A percentile compares a stretch with the other conserved stretches of the same genome.
Evolutionary conservation across 306 rosid genomes (phyloP).

Genomic region (Corylus americana): DNA sequence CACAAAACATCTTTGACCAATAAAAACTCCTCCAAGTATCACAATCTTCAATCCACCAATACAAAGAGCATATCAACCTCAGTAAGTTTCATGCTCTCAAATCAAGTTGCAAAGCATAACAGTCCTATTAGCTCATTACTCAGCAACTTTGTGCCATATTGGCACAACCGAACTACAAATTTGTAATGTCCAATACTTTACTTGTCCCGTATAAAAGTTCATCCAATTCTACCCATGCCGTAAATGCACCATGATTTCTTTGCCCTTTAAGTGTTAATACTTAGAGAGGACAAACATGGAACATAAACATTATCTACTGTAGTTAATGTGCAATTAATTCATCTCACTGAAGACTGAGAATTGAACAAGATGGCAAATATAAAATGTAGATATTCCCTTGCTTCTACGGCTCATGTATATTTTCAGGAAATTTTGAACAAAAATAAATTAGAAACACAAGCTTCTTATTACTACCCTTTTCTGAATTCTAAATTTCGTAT

Average conservation of each 20-base stretch:
- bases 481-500: not conserved
- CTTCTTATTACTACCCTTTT: not conserved
- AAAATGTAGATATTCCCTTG: not conserved
- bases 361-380: not conserved
- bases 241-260: not conserved
- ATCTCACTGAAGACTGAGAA: not conserved
- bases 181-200: not conserved
- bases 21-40: not conserved
- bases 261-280: not conserved
- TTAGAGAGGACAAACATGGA: not conserved
- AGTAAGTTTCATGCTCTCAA: not conserved
- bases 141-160: not conserved
- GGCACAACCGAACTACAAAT: not conserved
- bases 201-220: not conserved
- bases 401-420: not conserved
- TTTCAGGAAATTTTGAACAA: not conserved
- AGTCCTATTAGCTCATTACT: not conserved
- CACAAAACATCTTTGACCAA: not conserved
- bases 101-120: conserved; percentile 4
- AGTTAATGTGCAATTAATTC: not conserved
- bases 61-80: not conserved
- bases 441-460: not conserved
- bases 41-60: not conserved
- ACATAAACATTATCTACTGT: not conserved
- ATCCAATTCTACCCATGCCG: not conserved